Conservation (phyloP, 225 moss, liverwort and hornwort genomes). For the Pseudoscleropodium purum region DNA sequence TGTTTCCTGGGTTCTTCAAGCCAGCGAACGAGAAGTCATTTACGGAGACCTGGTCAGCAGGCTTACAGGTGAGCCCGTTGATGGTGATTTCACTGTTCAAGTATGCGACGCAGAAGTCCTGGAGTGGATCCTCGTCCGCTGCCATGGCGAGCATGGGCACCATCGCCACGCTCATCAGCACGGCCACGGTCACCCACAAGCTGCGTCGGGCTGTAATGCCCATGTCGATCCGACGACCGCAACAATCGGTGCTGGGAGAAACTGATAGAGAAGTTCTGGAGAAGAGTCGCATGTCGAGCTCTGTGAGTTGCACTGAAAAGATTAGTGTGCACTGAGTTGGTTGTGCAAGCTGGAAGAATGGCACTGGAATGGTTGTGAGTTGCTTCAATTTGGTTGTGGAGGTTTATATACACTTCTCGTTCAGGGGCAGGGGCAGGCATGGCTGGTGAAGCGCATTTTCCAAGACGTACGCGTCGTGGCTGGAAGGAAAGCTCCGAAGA, state of each 20-base stretch:
- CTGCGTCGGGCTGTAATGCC: background rate
- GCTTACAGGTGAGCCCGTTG: background rate
- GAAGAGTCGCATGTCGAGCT: too few species aligned
- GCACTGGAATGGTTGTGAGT: too few species aligned
- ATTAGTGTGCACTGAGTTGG: too few species aligned
- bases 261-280: too few species aligned
- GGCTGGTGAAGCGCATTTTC: background rate
- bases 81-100: background rate
- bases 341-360: too few species aligned
- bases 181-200: background rate
- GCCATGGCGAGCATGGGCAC: background rate
- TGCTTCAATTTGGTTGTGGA: too few species aligned
- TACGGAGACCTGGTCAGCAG: background rate
- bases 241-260: too few species aligned
- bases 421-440: too few species aligned
- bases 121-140: background rate
- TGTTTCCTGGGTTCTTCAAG: background rate
- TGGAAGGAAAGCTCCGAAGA: background rate
- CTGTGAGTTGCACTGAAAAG: too few species aligned
- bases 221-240: background rate
- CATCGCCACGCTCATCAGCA: background rate
- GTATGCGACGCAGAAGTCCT: background rate
- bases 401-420: too few species aligned
- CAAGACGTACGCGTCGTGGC: background rate
- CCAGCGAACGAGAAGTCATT: background rate